These are phyloP conservation scores for Allantophomopsis cytisporea DNA, from an alignment of 2,329 filamentous ascomycete genomes.

Conservation along the genomic window DNA sequence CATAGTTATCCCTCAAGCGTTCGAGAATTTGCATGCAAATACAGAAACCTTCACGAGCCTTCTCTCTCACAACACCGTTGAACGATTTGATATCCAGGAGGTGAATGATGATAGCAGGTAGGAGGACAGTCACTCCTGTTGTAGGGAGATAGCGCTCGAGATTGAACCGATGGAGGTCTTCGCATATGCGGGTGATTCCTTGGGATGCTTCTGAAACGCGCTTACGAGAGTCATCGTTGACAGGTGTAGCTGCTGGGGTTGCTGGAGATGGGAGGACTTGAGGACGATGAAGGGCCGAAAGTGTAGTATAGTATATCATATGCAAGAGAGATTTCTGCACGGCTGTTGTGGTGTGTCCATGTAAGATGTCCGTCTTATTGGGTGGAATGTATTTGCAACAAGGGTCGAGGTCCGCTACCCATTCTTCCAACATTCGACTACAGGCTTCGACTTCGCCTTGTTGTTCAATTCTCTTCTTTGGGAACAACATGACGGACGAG, in stretches of 20 bases:
- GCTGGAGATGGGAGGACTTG: conserved; percentile 73
- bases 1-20: conserved; percentile 76
- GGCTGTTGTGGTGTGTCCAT: conserved; percentile 42
- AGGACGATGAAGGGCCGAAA: conserved; percentile 81
- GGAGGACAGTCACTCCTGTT: conserved; percentile 78
- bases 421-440: conserved; percentile 65
- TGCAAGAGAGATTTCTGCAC: conserved; percentile 78
- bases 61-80: conserved; percentile 54
- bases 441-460: conserved; percentile 67
- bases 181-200: conserved; percentile 75
- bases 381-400: conserved; percentile 55
- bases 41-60: conserved; percentile 69
- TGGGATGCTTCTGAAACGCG: conserved; percentile 74
- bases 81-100: conserved; percentile 84
- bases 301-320: conserved; percentile 86
- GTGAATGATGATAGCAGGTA: conserved; percentile 89
- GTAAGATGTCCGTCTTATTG: conserved; percentile 37
- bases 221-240: conserved; percentile 70
- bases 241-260: conserved; percentile 35
- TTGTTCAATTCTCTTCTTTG: conserved; percentile 67
- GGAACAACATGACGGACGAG: conserved; percentile 77
- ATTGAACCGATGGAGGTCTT: conserved; percentile 57
- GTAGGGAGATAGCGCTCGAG: conserved; percentile 75
- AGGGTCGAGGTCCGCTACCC: conserved; percentile 59
- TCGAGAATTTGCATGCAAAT: conserved; percentile 90